phyloP scores from a whole-genome alignment of 768 basidiomycete species.

The Mycena haematopus region DNA sequence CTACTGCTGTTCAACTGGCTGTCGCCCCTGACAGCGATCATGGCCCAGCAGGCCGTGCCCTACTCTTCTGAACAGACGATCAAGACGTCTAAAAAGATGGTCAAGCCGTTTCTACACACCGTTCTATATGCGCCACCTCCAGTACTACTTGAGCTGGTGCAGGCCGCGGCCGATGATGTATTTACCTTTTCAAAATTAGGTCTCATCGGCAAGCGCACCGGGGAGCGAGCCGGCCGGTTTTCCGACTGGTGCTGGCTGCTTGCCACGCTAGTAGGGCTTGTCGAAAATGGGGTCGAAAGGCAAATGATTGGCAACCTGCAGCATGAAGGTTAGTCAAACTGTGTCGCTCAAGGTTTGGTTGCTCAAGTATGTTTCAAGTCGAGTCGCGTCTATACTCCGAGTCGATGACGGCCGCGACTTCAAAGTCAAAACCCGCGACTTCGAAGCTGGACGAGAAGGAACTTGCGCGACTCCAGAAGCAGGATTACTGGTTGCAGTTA shows the following conservation, averaged over 20 bases:
- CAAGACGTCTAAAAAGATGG: constrained; percentile 43
- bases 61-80: constrained; percentile 55
- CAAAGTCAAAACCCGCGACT: constrained; percentile 67
- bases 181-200: constrained; percentile 77
- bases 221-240: constrained; percentile 73
- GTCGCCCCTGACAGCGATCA: constrained; percentile 71
- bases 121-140: constrained; percentile 84
- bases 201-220: constrained; percentile 66
- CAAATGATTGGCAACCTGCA: constrained; percentile 69
- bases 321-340: constrained; percentile 57
- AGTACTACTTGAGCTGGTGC: constrained; percentile 77
- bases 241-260: constrained; percentile 90
- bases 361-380: constrained; percentile 48
- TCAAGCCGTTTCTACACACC: constrained; percentile 73
- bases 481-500: constrained; percentile 79
- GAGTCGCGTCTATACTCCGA: constrained; percentile 76
- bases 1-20: constrained; percentile 89
- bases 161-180: constrained; percentile 80
- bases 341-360: constrained; percentile 18
- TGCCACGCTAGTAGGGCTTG: constrained; percentile 77
- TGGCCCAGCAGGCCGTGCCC: constrained; percentile 71
- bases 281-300: constrained; percentile 84
- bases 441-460: constrained; percentile 74
- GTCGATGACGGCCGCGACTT: constrained; percentile 72
- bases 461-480: constrained; percentile 66